These are phyloP conservation scores for Ricinus communis DNA, from an alignment of 345 rosid species.

Conservation along the genomic window DNA sequence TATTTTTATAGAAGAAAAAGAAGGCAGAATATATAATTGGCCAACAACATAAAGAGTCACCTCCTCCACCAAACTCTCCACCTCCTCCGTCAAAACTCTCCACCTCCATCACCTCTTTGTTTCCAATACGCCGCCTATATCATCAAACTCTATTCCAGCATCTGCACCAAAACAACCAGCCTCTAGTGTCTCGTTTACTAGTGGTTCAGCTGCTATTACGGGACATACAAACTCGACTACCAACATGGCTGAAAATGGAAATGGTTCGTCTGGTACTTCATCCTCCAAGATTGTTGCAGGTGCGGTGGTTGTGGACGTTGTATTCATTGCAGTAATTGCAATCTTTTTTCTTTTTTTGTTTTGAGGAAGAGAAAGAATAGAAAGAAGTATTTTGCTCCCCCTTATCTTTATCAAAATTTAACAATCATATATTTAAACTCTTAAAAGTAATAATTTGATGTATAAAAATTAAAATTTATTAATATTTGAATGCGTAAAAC, in stretches of 20 bases:
- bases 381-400: conserved; percentile 27
- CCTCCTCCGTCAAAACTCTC: conserved; percentile 22
- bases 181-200: conserved; percentile 14
- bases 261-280: background rate
- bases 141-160: conserved; percentile 16
- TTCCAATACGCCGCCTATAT: conserved; percentile 4
- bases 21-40: too few relatives aligned
- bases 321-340: conserved; percentile 54
- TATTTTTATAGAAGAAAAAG: background rate
- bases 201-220: conserved; percentile 2
- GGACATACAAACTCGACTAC: background rate
- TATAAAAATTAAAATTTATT: too few relatives aligned
- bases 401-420: too few relatives aligned
- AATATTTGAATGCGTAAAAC: too few relatives aligned
- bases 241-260: conserved; percentile 14
- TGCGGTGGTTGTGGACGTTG: conserved; percentile 43
- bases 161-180: conserved; percentile 24
- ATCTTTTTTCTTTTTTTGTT: conserved; percentile 37
- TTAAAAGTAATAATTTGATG: too few relatives aligned
- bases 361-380: conserved; percentile 48
- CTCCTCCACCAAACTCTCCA: conserved; percentile 21
- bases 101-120: conserved; percentile 21
- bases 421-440: too few relatives aligned
- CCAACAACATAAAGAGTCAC: conserved; percentile 15
- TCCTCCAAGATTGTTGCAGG: conserved; percentile 30